Percentiles rank a stretch among this genome's conserved stretches.
phyloP scores from a whole-genome alignment of 768 basidiomycete genomes.

The Kwoniella botswanensis region DNA sequence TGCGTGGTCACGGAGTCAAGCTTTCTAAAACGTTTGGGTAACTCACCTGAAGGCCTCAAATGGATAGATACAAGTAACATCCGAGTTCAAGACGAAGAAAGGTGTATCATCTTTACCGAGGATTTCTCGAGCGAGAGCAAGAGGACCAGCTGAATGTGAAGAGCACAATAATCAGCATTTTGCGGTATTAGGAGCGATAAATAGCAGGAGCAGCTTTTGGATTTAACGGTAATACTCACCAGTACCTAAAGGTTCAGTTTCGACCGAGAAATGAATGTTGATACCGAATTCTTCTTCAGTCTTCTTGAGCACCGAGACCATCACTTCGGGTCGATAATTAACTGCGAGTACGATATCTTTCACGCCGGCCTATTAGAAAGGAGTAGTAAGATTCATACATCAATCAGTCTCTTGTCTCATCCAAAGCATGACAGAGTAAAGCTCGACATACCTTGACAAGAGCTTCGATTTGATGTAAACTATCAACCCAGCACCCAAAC shows the following conservation, averaged over 20 bases:
- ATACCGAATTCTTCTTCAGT: conserved; percentile 61
- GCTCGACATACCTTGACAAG: conserved; percentile 59
- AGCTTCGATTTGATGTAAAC: conserved; percentile 62
- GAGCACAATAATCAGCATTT: neutral
- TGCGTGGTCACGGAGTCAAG: too few species aligned
- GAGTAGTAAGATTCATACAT: too few species aligned
- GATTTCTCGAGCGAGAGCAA: conserved; percentile 61
- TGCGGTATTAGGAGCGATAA: neutral
- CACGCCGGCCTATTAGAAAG: conserved; percentile 59
- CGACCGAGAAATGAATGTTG: conserved; percentile 62
- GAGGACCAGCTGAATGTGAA: conserved; percentile 59
- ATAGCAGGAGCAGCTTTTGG: too few species aligned
- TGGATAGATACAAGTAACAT: conserved; percentile 63
- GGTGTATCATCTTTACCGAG: conserved; percentile 62
- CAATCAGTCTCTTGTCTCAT: too few species aligned
- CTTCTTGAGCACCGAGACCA: conserved; percentile 62
- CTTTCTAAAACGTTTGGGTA: too few species aligned
- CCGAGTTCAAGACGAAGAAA: conserved; percentile 64
- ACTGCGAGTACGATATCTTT: conserved; percentile 63
- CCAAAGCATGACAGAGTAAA: neutral
- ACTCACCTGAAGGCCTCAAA: conserved; percentile 61
- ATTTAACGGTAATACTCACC: conserved; percentile 45
- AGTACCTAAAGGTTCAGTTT: conserved; percentile 63
- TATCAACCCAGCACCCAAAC: conserved; percentile 31
- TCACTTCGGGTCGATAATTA: conserved; percentile 63